phyloP scores from a whole-genome alignment of 2,329 filamentous ascomycete species.

The Alternaria arbusti region DNA sequence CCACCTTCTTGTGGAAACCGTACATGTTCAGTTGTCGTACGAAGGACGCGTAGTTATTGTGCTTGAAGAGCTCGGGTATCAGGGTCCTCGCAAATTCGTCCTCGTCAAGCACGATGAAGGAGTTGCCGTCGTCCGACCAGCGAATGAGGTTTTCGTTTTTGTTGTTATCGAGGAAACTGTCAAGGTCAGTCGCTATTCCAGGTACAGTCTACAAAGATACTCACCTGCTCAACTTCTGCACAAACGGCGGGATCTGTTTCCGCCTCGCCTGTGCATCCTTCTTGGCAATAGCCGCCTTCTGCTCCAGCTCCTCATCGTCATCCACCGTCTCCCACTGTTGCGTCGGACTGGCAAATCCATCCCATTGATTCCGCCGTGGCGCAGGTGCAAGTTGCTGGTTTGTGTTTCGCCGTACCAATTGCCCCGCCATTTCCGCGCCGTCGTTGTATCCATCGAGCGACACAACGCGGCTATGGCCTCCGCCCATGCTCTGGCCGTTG shows the following conservation, averaged over 20 bases:
- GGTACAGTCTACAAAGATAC: constrained; percentile 28
- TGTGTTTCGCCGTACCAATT: constrained; percentile 54
- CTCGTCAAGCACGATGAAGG: constrained; percentile 95
- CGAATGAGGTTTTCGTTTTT: constrained; percentile 95
- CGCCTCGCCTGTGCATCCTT: constrained; percentile 86
- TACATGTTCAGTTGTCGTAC: constrained; percentile 72
- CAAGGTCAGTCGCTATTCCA: constrained; percentile 18
- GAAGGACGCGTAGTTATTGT: constrained; percentile 80
- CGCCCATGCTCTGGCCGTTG: constrained; percentile 22
- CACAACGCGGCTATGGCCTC: constrained; percentile 38
- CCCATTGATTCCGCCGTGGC: constrained; percentile 49
- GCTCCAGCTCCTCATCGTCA: constrained; percentile 79
- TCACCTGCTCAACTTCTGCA: constrained; percentile 97
- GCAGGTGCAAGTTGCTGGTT: constrained; percentile 55
- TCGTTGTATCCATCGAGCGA: constrained; percentile 42
- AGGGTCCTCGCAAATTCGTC: constrained; percentile 81
- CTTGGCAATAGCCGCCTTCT: constrained; percentile 80
- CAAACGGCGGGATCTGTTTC: constrained; percentile 96
- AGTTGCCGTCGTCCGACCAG: constrained; percentile 96
- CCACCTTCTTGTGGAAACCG: constrained; percentile 62
- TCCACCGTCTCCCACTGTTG: constrained; percentile 60
- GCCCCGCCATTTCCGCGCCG: constrained; percentile 42
- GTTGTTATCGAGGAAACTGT: constrained; percentile 87
- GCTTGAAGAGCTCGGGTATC: constrained; percentile 78
- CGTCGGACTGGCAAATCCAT: constrained; percentile 49